These are phyloP conservation scores for Hypoxylon sp. DNA, from an alignment of 2,329 filamentous ascomycete species.

Conservation along the genomic window DNA sequence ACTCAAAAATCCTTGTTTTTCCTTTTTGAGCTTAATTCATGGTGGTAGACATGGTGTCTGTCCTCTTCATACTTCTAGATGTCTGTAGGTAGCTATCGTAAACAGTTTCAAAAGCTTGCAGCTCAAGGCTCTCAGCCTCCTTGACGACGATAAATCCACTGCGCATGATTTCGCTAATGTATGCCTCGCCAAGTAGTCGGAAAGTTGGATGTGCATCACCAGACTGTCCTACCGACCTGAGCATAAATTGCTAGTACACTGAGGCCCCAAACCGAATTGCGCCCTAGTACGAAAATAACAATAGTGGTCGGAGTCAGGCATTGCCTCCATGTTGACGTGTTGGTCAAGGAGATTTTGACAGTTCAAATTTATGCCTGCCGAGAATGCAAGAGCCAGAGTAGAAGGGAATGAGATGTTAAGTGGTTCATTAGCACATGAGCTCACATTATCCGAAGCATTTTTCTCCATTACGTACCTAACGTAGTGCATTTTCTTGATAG, in stretches of 20 bases:
- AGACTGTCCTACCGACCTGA: too few species aligned
- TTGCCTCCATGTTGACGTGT: neutral
- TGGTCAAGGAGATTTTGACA: too few species aligned
- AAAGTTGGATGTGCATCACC: neutral
- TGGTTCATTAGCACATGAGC: too few species aligned
- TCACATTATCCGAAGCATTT: too few species aligned
- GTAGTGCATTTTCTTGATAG: too few species aligned
- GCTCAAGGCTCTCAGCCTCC: neutral
- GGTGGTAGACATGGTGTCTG: too few species aligned
- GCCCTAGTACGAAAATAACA: neutral
- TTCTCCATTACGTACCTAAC: too few species aligned
- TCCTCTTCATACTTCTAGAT: neutral
- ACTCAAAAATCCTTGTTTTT: neutral
- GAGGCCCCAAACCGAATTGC: neutral
- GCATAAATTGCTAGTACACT: neutral
- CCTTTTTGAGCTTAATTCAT: neutral
- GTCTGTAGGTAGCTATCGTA: neutral
- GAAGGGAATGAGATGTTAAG: neutral
- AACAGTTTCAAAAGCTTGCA: neutral
- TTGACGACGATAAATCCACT: neutral
- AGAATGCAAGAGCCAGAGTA: neutral
- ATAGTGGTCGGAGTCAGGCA: neutral
- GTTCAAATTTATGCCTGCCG: neutral
- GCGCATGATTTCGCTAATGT: neutral
- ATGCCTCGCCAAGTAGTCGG: neutral